Percentiles rank a stretch among this genome's conserved stretches.
Evolutionary conservation across 257 asterid genomes (phyloP).

Genomic region (Nicotiana tabacum): DNA sequence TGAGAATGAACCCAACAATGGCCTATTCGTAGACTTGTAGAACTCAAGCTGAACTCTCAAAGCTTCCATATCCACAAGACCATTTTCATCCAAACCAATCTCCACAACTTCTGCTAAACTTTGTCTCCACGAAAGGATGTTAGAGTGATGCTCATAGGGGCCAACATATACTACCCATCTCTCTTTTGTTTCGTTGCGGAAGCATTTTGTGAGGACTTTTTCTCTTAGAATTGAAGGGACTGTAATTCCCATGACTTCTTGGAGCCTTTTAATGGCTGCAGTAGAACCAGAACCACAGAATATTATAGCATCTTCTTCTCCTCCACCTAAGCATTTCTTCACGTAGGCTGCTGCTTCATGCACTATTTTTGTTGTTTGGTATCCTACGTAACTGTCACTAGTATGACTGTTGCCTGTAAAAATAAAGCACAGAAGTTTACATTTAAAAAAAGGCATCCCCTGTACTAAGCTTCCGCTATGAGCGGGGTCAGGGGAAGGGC

Average conservation of each 20-base stretch:
- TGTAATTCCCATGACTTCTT: conserved; percentile 64
- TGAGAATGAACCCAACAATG: conserved; percentile 64
- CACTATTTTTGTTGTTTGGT: conserved; percentile 40
- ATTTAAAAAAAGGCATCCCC: no score
- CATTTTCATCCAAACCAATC: conserved; percentile 47
- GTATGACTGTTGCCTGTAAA: conserved; percentile 60
- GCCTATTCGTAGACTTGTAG: conserved; percentile 31
- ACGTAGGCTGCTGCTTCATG: conserved; percentile 43
- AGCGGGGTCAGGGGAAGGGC: no score
- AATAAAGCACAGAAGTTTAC: no score
- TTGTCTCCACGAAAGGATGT: conserved; percentile 68
- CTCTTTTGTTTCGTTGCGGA: conserved; percentile 22
- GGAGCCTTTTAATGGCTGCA: conserved; percentile 61
- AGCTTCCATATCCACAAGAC: conserved; percentile 44
- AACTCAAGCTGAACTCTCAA: conserved; percentile 31
- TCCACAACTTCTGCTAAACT: conserved; percentile 77
- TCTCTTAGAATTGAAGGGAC: conserved; percentile 48
- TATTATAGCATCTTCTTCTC: conserved; percentile 37
- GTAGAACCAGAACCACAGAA: conserved; percentile 75
- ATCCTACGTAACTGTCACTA: conserved; percentile 56
- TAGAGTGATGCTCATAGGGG: conserved; percentile 78
- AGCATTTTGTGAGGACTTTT: conserved; percentile 24
- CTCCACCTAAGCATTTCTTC: conserved; percentile 63
- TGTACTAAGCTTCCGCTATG: no score
- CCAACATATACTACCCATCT: conserved; percentile 69